phyloP scores from a whole-genome alignment of 1,284 basidiomycete species.

The Moesziomyces sp. region DNA sequence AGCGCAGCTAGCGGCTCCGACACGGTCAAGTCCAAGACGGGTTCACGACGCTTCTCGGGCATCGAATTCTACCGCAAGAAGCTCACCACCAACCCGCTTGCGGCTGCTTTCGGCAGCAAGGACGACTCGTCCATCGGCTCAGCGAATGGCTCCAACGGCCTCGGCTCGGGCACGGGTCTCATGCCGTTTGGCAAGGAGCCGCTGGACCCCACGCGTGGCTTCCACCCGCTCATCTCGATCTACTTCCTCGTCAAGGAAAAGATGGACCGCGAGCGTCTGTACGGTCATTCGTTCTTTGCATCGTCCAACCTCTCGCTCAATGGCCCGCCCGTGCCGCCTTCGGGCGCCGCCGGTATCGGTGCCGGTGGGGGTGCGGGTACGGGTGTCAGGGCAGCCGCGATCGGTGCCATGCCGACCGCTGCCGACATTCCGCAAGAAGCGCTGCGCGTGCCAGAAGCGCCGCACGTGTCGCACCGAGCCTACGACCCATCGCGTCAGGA shows the following conservation, averaged over 20 bases:
- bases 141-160: constrained; percentile 37
- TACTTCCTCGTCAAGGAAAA: constrained; percentile 96
- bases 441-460: constrained; percentile 59
- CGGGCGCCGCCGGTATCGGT: constrained; percentile 7
- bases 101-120: constrained; percentile 46
- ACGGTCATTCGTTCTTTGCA: constrained; percentile 92
- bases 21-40: constrained; percentile 50
- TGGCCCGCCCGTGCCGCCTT: constrained; percentile 35
- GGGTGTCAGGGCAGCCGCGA: constrained; percentile 14
- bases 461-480: constrained; percentile 58
- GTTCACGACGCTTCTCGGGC: constrained; percentile 79
- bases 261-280: constrained; percentile 90
- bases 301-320: constrained; percentile 79
- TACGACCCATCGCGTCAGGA: constrained; percentile 48
- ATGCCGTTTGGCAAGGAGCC: constrained; percentile 67
- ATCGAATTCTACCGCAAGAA: constrained; percentile 95
- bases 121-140: constrained; percentile 35
- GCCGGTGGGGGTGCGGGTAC: constrained; percentile 27
- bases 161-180: constrained; percentile 45
- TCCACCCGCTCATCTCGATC: constrained; percentile 93
- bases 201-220: constrained; percentile 87
- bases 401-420: constrained; percentile 59
- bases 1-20: constrained; percentile 16
- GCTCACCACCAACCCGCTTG: constrained; percentile 69
- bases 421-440: constrained; percentile 66